Conservation (phyloP, 169 alveolate genomes). For the Babesia bigemina region DNA sequence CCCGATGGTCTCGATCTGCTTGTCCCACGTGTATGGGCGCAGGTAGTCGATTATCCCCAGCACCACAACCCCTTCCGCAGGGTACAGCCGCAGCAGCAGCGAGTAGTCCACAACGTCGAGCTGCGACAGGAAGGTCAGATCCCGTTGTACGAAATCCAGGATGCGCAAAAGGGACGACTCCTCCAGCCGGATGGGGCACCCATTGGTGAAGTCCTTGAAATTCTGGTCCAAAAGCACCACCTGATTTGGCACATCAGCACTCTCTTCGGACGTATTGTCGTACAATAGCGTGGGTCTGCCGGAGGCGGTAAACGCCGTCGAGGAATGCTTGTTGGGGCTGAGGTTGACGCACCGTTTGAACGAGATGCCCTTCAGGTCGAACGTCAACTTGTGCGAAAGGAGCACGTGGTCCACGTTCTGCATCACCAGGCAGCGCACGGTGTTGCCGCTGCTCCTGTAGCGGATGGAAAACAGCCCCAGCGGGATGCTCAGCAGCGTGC, state of each 20-base stretch:
- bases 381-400: conserved; percentile 25
- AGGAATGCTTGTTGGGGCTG: not conserved
- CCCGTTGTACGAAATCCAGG: conserved; percentile 19
- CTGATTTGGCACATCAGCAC: not conserved
- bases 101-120: conserved; percentile 67
- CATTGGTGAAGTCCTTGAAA: conserved; percentile 60
- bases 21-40: conserved; percentile 73
- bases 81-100: conserved; percentile 53
- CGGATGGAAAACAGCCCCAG: conserved; percentile 49
- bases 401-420: conserved; percentile 52
- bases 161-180: conserved; percentile 4
- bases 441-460: conserved; percentile 30
- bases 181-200: conserved; percentile 57
- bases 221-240: conserved; percentile 63
- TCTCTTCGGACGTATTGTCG: not conserved
- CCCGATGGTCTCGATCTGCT: conserved; percentile 69
- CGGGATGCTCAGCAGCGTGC: conserved; percentile 62
- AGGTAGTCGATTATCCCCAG: conserved; percentile 65
- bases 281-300: not conserved
- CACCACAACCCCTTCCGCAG: conserved; percentile 33
- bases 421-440: conserved; percentile 54
- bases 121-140: conserved; percentile 50
- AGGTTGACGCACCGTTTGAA: conserved; percentile 51
- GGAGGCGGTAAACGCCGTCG: not conserved
- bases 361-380: conserved; percentile 64